Base-by-base conservation (phyloP, 2,329 filamentous ascomycete species). In the Chalaropsis thielavioides region DNA sequence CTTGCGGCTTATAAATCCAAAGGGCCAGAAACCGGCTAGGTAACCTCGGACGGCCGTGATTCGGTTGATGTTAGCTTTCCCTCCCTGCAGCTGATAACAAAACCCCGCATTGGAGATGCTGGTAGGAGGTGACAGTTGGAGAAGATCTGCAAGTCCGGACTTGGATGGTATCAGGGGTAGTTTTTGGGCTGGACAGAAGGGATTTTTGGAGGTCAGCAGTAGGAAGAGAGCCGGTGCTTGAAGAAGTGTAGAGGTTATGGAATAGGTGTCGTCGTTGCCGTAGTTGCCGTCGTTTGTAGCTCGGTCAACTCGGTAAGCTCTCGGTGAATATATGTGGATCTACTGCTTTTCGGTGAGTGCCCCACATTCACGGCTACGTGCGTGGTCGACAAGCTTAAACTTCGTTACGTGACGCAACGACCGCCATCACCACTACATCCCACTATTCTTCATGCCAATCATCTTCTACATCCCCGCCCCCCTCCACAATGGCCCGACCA, bases 401-500 rank as follows among this genome's bases (percentile, higher is more conserved):
- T 51, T 24, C 31, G 31, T 35, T 51, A 51, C 46, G 27, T 56
- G 51, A 56, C 51, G 22, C 51, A 56, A 11, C 27, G 17, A 61
- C 43, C 8, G 44, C 41, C 24, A 27, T 51, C 46, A 11, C 11
- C 46, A 43, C 60, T 17, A 19, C 41, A 35, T 62, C 22, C 40
- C 17, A 49, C 15, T n/a, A 31, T 62, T 4, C 13, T 44, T n/a
- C 15, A 15, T 10, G 7, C 24, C 11, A 19, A 13, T n/a, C 31
- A 5, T 6, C 58, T 41, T n/a, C 35, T 13, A 54, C 44, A 22
- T 22, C 15, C 11, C 31, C 11, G 41, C 24, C 24, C n/a, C 17
- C 19, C 17, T 11, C 5, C 24, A 59, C 15, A 43, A 83, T 84
- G 81, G 78, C 81, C 69, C 77, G 78, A 65, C 75, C 78, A 22